Evolutionary conservation across 768 basidiomycete genomes (phyloP), one percentile per base, ranked within the genome.

Genomic region (Roridomyces roridus): DNA sequence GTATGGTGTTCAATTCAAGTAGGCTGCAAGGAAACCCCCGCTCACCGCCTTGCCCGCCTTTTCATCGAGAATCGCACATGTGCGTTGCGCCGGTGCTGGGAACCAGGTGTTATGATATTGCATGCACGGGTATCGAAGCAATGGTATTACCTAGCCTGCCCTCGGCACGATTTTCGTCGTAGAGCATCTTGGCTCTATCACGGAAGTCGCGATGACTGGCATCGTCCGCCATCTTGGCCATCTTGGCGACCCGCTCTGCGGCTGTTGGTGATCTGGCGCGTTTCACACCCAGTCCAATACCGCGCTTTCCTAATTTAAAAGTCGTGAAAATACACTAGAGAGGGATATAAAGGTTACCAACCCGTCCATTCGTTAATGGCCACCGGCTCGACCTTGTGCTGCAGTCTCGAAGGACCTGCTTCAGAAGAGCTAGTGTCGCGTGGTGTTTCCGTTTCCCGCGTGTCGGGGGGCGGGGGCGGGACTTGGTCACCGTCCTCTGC

Each of bases 331-430:
- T n/a, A n/a, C n/a, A n/a, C n/a, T n/a, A n/a, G n/a, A n/a, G n/a
- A n/a, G n/a, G n/a, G n/a, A n/a, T n/a, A n/a, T n/a, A n/a, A n/a
- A 35, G 44, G 53, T 31, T 11, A 91, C 93, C 93, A 76, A 83
- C 74, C 93, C 93, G 94, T 78, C 93, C 93, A 94, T 78, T 94
- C 87, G 40, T 83, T 84, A 59, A 94, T 67, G 15, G 89, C 85
- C 20, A 94, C 72, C 4, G 93, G 93, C 55, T 90, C 89, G 0
- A 72, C 74, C 34, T 80, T 81, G 67, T 88, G 88, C 35, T 63
- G 64, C 10, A 50, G 60, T 58, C 59, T 62, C 40, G 42, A 25
- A 6, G 21, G 20, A 34, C 36, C 41, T 18, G 36, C 5, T n/a
- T 50, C 26, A 21, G 56, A 47, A 24, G 51, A 39, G 21, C 50